Evolutionary conservation across 169 alveolate species (phyloP).

Genomic region (Eimeria zaria): DNA sequence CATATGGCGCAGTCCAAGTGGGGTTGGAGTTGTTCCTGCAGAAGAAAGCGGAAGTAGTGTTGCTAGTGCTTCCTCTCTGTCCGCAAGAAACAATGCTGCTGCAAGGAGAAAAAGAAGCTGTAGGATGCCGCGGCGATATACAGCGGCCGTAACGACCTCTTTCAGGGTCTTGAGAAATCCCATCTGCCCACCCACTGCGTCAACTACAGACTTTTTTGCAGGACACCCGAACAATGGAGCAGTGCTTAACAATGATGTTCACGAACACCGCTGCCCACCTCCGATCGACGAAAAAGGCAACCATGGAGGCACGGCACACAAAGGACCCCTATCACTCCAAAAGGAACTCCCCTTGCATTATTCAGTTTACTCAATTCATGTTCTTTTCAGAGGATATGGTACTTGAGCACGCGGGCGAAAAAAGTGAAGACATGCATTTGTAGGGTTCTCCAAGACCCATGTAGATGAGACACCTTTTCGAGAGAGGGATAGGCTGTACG

Average conservation of each 20-base stretch:
- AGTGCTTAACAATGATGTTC: too few species aligned
- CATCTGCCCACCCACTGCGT: slow-evolving; percentile 24
- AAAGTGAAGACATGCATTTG: not conserved
- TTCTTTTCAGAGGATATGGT: not conserved
- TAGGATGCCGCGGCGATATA: not conserved
- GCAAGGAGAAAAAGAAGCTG: not conserved
- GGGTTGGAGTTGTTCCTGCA: not conserved
- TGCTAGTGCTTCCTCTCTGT: not conserved
- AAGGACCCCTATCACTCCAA: not conserved
- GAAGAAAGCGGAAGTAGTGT: not conserved
- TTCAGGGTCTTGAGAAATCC: not conserved
- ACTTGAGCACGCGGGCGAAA: not conserved
- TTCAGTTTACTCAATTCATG: not conserved
- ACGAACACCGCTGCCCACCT: not conserved
- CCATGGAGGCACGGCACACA: not conserved
- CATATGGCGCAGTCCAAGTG: not conserved
- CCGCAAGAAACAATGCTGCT: not conserved
- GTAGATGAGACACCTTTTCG: not conserved
- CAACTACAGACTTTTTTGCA: not conserved
- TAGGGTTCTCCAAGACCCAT: not conserved
- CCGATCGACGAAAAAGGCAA: too few species aligned
- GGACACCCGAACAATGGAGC: not conserved
- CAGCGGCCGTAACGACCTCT: not conserved
- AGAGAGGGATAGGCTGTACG: not conserved
- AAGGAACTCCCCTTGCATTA: not conserved